phyloP scores from a whole-genome alignment of 208 protist genomes.

The Histomonas meleagridis region DNA sequence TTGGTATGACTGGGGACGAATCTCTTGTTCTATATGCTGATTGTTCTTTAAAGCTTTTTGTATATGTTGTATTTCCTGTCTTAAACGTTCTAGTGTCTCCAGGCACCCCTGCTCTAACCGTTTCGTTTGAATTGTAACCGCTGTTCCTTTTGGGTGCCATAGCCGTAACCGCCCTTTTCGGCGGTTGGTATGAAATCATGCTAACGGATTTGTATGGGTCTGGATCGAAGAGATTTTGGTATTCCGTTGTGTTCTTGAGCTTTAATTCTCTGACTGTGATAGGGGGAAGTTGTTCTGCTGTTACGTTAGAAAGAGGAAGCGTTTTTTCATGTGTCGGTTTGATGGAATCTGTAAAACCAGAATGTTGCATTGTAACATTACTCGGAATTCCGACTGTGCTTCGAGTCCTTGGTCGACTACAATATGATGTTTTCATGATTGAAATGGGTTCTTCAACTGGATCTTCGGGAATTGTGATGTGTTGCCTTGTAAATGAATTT shows the following conservation, averaged over 20 bases:
- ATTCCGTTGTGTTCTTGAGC: neutral
- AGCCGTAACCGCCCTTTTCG: neutral
- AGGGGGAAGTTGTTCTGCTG: slow-evolving; percentile 5
- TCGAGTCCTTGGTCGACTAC: neutral
- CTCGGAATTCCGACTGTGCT: neutral
- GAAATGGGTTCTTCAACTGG: neutral
- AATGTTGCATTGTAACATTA: neutral
- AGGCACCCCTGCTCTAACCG: neutral
- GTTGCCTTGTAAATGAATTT: neutral
- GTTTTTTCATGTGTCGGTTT: neutral
- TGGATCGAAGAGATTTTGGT: slow-evolving; percentile 8
- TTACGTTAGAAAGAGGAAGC: neutral
- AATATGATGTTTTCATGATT: neutral
- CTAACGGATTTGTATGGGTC: neutral
- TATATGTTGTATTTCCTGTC: neutral
- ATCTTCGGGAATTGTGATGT: neutral
- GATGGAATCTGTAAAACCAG: neutral
- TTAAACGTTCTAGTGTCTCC: neutral
- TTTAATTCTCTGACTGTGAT: neutral
- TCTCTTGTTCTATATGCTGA: neutral
- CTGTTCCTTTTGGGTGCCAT: neutral
- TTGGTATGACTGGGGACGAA: neutral
- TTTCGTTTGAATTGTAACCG: neutral
- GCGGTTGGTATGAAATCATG: neutral
- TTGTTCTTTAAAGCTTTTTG: neutral